Percentiles rank a stretch among this genome's conserved stretches.
phyloP scores from a whole-genome alignment of 305 asterid genomes.

The Rubia tinctorum region DNA sequence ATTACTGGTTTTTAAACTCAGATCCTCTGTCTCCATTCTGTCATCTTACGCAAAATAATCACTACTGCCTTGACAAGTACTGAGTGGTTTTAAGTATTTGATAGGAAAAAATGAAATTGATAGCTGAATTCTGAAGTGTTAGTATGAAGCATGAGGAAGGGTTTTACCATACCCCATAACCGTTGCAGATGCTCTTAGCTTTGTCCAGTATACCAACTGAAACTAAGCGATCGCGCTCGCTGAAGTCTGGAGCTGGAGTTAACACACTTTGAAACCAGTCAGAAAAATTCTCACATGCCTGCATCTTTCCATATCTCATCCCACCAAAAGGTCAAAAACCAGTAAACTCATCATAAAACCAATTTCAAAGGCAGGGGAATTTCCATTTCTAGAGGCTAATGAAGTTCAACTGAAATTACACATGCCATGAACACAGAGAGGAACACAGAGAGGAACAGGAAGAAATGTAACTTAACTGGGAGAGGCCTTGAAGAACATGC shows the following conservation, averaged over 20 bases:
- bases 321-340: too few species aligned
- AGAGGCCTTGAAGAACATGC: slow-evolving; percentile 13
- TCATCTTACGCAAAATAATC: too few species aligned
- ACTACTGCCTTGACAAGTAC: too few species aligned
- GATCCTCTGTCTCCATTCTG: not conserved
- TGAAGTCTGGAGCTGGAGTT: slow-evolving; percentile 14
- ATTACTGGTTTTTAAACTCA: not conserved
- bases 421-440: not conserved
- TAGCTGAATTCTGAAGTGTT: too few species aligned
- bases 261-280: not conserved
- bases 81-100: too few species aligned
- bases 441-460: not conserved
- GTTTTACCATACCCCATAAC: slow-evolving; percentile 14
- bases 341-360: too few species aligned
- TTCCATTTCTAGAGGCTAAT: too few species aligned
- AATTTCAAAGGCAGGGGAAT: too few species aligned
- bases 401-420: not conserved
- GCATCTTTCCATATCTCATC: too few species aligned
- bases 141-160: too few species aligned
- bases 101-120: too few species aligned
- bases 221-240: slow-evolving; percentile 14
- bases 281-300: not conserved
- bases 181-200: slow-evolving; percentile 25
- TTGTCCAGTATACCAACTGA: slow-evolving; percentile 22
- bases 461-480: slow-evolving; percentile 12